Evolutionary conservation across 371 early-diverging fungal genomes (phyloP).

Genomic region (Rhizopus arrhizus): DNA sequence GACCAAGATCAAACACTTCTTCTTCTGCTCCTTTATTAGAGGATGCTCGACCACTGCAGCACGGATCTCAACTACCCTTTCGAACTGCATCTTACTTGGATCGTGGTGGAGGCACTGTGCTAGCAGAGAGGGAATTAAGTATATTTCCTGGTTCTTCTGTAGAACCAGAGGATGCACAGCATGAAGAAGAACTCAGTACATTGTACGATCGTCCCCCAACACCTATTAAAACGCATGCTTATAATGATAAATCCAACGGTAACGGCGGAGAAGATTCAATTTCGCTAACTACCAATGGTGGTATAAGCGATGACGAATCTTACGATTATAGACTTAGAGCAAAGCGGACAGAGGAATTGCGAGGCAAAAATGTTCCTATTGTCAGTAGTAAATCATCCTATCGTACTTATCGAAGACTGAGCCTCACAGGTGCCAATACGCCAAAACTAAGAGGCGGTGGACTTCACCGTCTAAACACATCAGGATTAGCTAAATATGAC

Average conservation of each 20-base stretch:
- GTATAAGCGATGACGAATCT: conserved; percentile 45
- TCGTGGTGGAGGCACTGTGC: conserved; percentile 46
- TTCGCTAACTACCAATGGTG: background rate
- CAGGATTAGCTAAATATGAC: conserved; percentile 27
- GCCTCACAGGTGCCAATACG: conserved; percentile 19
- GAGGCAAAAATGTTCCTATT: conserved; percentile 25
- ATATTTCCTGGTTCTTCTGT: conserved; percentile 52
- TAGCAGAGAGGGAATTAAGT: conserved; percentile 52
- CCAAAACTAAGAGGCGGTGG: conserved; percentile 1
- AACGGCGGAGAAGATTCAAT: background rate
- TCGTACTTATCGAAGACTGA: conserved; percentile 21
- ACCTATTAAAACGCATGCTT: background rate
- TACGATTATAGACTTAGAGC: conserved; percentile 39
- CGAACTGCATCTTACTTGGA: conserved; percentile 27
- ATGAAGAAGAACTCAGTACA: background rate
- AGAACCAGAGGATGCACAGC: background rate
- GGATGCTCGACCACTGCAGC: conserved; percentile 19
- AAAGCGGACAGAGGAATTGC: conserved; percentile 45
- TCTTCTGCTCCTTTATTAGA: conserved; percentile 35
- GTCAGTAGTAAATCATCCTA: conserved; percentile 21
- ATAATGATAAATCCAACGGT: background rate
- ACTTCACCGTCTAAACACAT: conserved; percentile 33
- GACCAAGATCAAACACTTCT: conserved; percentile 44
- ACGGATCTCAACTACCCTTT: conserved; percentile 9
- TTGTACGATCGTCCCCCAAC: conserved; percentile 1